phyloP scores from a whole-genome alignment of 352 stramenopile genomes.

The Phytophthora macrochlamydospora region DNA sequence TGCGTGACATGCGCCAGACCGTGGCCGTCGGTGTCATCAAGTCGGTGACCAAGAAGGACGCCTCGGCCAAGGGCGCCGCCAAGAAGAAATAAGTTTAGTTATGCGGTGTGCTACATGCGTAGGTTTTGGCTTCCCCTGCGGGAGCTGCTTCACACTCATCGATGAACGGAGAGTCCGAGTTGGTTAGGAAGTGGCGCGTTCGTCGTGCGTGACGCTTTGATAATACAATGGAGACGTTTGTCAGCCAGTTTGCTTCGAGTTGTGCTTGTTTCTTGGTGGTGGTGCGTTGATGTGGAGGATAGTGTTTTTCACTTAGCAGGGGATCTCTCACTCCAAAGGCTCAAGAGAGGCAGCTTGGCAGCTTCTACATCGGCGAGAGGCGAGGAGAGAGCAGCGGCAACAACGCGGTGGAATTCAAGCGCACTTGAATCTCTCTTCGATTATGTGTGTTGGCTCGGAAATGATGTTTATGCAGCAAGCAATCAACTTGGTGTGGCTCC shows the following conservation, averaged over 20 bases:
- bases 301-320: no score
- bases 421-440: background rate
- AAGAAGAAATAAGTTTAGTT: constrained; percentile 52
- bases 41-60: constrained; percentile 88
- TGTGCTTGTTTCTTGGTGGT: background rate
- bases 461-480: background rate
- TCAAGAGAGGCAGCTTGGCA: no score
- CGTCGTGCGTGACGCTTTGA: constrained; percentile 5
- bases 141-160: constrained; percentile 27
- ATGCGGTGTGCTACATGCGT: constrained; percentile 5
- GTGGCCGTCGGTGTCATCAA: constrained; percentile 98
- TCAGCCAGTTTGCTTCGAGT: background rate
- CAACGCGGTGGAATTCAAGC: background rate
- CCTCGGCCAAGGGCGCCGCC: constrained; percentile 34
- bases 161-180: constrained; percentile 12
- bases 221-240: constrained; percentile 22
- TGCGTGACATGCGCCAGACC: constrained; percentile 97
- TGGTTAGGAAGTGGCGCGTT: constrained; percentile 10
- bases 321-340: no score
- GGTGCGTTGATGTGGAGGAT: background rate
- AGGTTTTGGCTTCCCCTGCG: constrained; percentile 1
- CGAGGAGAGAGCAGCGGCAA: no score
- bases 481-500: constrained; percentile 7
- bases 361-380: no score
- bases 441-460: background rate